These are phyloP conservation scores for Sphaerostilbella broomeana DNA, from an alignment of 2,329 filamentous ascomycete genomes.

Conservation along the genomic window DNA sequence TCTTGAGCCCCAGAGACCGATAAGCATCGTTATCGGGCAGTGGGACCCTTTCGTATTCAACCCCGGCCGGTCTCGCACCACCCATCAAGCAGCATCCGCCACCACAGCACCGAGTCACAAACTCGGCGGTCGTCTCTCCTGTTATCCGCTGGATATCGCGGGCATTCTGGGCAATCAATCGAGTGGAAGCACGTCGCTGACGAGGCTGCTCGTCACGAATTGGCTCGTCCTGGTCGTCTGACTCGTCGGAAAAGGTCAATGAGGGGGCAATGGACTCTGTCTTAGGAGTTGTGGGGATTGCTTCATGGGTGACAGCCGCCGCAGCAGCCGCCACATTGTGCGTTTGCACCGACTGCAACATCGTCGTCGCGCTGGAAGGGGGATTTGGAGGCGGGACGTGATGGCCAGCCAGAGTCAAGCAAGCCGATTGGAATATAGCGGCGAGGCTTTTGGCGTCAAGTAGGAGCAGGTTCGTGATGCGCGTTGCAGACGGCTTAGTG, in stretches of 20 bases:
- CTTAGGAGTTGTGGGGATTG: conserved; percentile 39
- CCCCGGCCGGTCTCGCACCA: conserved; percentile 35
- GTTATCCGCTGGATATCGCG: conserved; percentile 58
- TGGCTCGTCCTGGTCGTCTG: conserved; percentile 50
- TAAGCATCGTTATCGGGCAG: conserved; percentile 81
- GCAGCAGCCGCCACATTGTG: conserved; percentile 16
- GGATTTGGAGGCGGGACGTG: not conserved
- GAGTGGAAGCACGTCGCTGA: conserved; percentile 61
- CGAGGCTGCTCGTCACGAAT: conserved; percentile 39
- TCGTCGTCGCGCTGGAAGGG: not conserved
- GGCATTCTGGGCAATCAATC: conserved; percentile 57
- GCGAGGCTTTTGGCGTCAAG: not conserved
- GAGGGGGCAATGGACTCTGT: conserved; percentile 52
- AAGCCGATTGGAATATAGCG: not conserved
- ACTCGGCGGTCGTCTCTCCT: conserved; percentile 54
- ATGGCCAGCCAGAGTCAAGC: not conserved
- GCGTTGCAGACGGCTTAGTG: not conserved
- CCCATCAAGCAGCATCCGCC: conserved; percentile 56
- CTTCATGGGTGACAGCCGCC: conserved; percentile 28
- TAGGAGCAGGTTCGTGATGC: not conserved
- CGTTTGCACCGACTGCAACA: conserved; percentile 10
- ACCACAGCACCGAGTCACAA: conserved; percentile 58
- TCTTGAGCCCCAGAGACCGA: conserved; percentile 66
- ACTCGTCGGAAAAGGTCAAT: conserved; percentile 56
- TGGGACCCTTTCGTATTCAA: conserved; percentile 47